These are phyloP conservation scores for Exobasidium rhododendri DNA, from an alignment of 1,284 basidiomycete genomes.

Conservation along the genomic window DNA sequence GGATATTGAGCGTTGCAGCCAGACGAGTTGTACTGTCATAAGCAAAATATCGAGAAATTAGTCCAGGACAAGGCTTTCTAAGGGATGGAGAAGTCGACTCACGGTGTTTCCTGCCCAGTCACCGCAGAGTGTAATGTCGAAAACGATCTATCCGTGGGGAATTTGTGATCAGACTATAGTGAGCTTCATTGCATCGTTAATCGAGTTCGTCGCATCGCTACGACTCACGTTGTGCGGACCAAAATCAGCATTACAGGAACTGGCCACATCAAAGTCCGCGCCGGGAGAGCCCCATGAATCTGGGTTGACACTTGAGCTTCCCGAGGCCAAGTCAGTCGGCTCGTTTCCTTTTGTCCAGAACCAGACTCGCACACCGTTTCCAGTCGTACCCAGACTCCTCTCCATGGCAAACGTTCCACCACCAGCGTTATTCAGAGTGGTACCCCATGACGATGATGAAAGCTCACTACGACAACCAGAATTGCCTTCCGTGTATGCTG, in stretches of 20 bases:
- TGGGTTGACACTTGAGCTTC: slow-evolving; percentile 27
- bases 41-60: not conserved
- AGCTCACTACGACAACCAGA: slow-evolving; percentile 48
- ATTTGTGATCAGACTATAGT: too few species aligned
- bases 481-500: slow-evolving; percentile 25
- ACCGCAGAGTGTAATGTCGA: slow-evolving; percentile 51
- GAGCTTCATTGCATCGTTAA: too few species aligned
- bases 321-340: slow-evolving; percentile 28
- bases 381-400: slow-evolving; percentile 39
- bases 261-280: slow-evolving; percentile 38
- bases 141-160: slow-evolving; percentile 35
- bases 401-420: slow-evolving; percentile 52
- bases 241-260: slow-evolving; percentile 38
- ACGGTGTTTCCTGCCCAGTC: slow-evolving; percentile 37
- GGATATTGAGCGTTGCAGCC: slow-evolving; percentile 33
- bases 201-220: too few species aligned
- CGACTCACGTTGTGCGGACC: slow-evolving; percentile 10
- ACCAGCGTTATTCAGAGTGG: slow-evolving; percentile 34
- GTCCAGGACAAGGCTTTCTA: not conserved
- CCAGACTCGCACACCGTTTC: slow-evolving; percentile 49
- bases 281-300: slow-evolving; percentile 40
- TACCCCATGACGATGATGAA: slow-evolving; percentile 31
- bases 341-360: slow-evolving; percentile 33
- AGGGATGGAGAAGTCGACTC: not conserved
- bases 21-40: slow-evolving; percentile 22